Base-by-base conservation (phyloP, 2,329 filamentous ascomycete genomes). In the Alternaria solani region DNA sequence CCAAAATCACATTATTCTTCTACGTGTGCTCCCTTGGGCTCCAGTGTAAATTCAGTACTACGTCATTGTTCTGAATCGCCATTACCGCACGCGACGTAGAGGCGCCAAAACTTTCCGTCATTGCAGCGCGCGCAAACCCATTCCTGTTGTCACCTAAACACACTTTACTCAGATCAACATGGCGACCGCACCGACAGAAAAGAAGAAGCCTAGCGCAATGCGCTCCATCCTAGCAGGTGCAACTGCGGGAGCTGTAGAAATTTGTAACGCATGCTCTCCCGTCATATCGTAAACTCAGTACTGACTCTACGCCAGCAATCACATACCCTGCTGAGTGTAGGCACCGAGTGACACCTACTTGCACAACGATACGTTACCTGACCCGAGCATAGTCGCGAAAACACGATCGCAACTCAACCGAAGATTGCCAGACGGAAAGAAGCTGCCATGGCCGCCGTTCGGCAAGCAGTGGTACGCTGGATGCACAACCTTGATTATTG, bases 391-490 rank as follows among this genome's bases (percentile, higher is more conserved):
- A 92, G 90, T 98, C 82, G 94, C 94, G 73, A 98, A 98, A 84
- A 98, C 95, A 55, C 86, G 95, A 70, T 92, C 92, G 57, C 95
- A 98, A 80, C 89, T 99, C 74, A 99, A 99, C 80, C 88, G 90
- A 69, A 88, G 89, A 70, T 84, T 98, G 73, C 85, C 91, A 49
- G 89, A 91, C 56, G 90, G 89, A 47, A 85, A 96, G 83, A 97
- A 96, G 83, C 86, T 97, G 30, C 93, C 94, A 54, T 97, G 93
- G 91, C 95, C 95, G 43, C 92, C 92, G 11, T 98, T 98, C 74
- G 95, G 95, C 49, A 84, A 82, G 70, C 93, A 96, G 79, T 99
- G 95, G 95, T 99, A 99, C 79, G 94, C 95, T 12, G 95, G 95
- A 38, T 99, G 95, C 82, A 98, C 95, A 47, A 98, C 95, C 28